A percentile compares a stretch with the other conserved stretches of the same genome.
These are phyloP conservation scores for Marasmius tenuissimus DNA, from an alignment of 1,284 basidiomycete species.

Conservation along the genomic window DNA sequence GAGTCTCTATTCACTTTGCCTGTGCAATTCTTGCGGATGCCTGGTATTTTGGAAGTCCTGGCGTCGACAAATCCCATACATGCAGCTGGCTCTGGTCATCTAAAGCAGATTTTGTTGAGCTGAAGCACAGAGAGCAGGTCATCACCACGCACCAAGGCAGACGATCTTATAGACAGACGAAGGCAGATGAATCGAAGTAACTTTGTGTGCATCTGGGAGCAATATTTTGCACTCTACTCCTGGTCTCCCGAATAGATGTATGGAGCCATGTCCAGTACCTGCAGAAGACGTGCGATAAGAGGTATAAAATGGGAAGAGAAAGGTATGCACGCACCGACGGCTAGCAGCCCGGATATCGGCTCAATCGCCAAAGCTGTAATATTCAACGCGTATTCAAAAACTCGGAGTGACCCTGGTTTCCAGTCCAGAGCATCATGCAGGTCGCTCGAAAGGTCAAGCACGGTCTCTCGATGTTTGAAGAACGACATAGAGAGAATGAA, in stretches of 20 bases:
- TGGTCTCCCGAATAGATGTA: slow-evolving; percentile 67
- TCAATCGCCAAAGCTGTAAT: slow-evolving; percentile 67
- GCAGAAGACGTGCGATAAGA: slow-evolving; percentile 4
- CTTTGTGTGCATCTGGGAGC: slow-evolving; percentile 48
- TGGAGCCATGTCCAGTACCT: slow-evolving; percentile 60
- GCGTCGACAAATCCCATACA: slow-evolving; percentile 64
- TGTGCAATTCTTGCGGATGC: slow-evolving; percentile 51
- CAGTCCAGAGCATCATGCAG: slow-evolving; percentile 58
- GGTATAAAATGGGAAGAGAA: neutral
- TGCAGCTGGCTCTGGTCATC: slow-evolving; percentile 69
- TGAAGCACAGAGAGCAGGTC: neutral
- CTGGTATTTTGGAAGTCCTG: slow-evolving; percentile 56
- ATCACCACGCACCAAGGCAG: slow-evolving; percentile 56
- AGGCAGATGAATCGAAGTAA: slow-evolving; percentile 68
- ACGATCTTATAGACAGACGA: slow-evolving; percentile 55
- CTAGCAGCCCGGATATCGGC: slow-evolving; percentile 72
- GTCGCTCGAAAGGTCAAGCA: slow-evolving; percentile 55
- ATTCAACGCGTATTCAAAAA: slow-evolving; percentile 53
- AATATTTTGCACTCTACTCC: slow-evolving; percentile 57
- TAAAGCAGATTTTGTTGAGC: slow-evolving; percentile 24
- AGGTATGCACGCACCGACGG: slow-evolving; percentile 48
- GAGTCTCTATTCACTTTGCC: slow-evolving; percentile 29
- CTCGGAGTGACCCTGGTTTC: slow-evolving; percentile 48
- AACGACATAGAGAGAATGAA: neutral
- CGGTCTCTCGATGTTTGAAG: slow-evolving; percentile 29